Percentiles rank a stretch among this genome's conserved stretches.
Conservation (phyloP, 2,329 filamentous ascomycete species). For the Pyrenophora tritici-repentis region DNA sequence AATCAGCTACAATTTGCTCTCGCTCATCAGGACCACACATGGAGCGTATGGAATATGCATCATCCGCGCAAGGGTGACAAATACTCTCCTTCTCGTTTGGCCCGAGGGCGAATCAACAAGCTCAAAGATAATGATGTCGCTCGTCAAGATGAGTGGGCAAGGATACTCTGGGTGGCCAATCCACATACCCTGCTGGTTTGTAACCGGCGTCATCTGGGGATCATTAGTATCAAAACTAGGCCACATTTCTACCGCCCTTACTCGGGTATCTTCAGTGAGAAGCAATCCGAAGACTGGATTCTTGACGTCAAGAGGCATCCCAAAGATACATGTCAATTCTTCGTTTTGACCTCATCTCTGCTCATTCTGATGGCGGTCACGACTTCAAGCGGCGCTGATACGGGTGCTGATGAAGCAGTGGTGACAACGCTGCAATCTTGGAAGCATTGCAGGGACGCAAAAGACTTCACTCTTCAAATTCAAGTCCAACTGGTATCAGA, state of each 20-base stretch:
- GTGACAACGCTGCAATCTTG: slow-evolving; percentile 53
- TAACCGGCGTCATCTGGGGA: slow-evolving; percentile 49
- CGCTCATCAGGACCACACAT: slow-evolving; percentile 67
- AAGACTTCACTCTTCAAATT: slow-evolving; percentile 58
- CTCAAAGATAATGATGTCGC: neutral
- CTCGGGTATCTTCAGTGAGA: slow-evolving; percentile 28
- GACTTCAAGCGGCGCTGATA: slow-evolving; percentile 31
- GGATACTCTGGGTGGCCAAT: slow-evolving; percentile 55
- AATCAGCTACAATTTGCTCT: slow-evolving; percentile 66
- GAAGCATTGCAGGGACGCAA: slow-evolving; percentile 59
- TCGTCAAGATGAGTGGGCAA: slow-evolving; percentile 56
- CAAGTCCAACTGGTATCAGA: slow-evolving; percentile 32
- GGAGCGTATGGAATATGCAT: slow-evolving; percentile 69
- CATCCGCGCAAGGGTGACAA: slow-evolving; percentile 30
- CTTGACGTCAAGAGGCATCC: slow-evolving; percentile 61
- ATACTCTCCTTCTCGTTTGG: slow-evolving; percentile 42
- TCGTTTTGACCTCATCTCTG: slow-evolving; percentile 62
- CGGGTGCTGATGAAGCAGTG: slow-evolving; percentile 28
- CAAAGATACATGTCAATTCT: slow-evolving; percentile 55
- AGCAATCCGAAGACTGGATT: slow-evolving; percentile 54
- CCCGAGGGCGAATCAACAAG: slow-evolving; percentile 26
- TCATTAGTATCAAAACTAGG: slow-evolving; percentile 43
- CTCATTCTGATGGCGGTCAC: slow-evolving; percentile 57
- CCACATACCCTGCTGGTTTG: slow-evolving; percentile 58
- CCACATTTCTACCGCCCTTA: slow-evolving; percentile 26